Percentiles rank a stretch among this genome's conserved stretches.
Evolutionary conservation across 208 protist species (phyloP).

Genomic region (Crithidia bombi): DNA sequence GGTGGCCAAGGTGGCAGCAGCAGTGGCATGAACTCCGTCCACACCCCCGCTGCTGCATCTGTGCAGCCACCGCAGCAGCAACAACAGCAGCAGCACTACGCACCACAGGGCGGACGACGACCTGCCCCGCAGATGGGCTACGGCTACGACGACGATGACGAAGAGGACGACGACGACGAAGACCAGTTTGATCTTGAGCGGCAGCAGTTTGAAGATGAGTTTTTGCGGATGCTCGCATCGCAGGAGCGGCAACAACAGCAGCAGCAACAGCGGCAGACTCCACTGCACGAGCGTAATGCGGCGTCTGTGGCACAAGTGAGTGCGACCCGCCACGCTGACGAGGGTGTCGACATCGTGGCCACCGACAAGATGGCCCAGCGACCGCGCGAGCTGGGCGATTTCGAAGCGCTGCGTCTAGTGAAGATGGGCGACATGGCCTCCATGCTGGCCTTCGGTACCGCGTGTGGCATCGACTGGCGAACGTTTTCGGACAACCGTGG

Average conservation of each 20-base stretch:
- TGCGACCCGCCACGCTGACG: slow-evolving; percentile 34
- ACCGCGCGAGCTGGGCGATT: slow-evolving; percentile 64
- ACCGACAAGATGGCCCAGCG: slow-evolving; percentile 38
- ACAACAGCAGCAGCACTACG: slow-evolving; percentile 14
- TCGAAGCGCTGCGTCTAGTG: slow-evolving; percentile 82
- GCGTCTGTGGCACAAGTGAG: slow-evolving; percentile 33
- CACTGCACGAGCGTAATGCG: slow-evolving; percentile 30
- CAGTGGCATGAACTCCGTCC: not conserved
- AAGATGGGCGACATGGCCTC: slow-evolving; percentile 82
- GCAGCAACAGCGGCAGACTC: slow-evolving; percentile 6
- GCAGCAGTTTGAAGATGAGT: slow-evolving; percentile 39
- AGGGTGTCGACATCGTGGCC: slow-evolving; percentile 45
- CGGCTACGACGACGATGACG: slow-evolving; percentile 31
- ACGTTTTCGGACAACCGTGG: slow-evolving; percentile 75
- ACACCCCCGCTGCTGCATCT: not conserved
- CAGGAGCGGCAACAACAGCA: slow-evolving; percentile 24
- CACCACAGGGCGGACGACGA: not conserved
- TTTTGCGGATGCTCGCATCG: slow-evolving; percentile 15
- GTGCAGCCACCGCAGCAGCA: not conserved
- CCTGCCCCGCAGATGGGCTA: slow-evolving; percentile 26
- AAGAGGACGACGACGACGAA: slow-evolving; percentile 39
- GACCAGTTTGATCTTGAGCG: slow-evolving; percentile 21
- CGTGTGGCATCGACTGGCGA: slow-evolving; percentile 38
- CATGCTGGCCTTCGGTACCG: slow-evolving; percentile 52
- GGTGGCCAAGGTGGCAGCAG: not conserved